Evolutionary conservation across 768 basidiomycete species (phyloP).

Genomic region (Termitomyces sp.): DNA sequence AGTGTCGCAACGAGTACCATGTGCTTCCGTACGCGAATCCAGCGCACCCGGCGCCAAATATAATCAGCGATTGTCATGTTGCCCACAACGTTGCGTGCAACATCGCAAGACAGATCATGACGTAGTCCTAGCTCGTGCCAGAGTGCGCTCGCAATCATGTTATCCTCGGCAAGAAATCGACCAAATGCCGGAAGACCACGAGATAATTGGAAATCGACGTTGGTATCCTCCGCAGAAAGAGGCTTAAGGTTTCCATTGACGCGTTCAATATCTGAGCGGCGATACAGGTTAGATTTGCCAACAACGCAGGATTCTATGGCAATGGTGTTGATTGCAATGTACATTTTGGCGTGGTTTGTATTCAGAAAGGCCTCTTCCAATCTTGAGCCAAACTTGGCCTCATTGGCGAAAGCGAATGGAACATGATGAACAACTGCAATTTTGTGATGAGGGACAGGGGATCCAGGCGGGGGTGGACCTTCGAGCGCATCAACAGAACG

Average conservation of each 20-base stretch:
- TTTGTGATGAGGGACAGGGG: conserved; percentile 27
- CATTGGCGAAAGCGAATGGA: conserved; percentile 77
- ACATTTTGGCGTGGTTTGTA: conserved; percentile 98
- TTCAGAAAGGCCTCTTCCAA: conserved; percentile 95
- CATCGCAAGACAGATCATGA: conserved; percentile 88
- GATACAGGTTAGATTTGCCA: conserved; percentile 94
- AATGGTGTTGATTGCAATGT: conserved; percentile 86
- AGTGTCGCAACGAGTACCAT: conserved; percentile 88
- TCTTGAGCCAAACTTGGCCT: conserved; percentile 67
- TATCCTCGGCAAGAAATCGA: conserved; percentile 93
- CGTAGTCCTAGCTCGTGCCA: conserved; percentile 91
- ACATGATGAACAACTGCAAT: conserved; percentile 94
- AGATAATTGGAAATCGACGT: conserved; percentile 20
- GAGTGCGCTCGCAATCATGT: conserved; percentile 88
- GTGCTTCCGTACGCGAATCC: conserved; percentile 94
- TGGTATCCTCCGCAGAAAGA: conserved; percentile 14
- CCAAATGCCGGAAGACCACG: conserved; percentile 77
- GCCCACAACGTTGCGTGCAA: conserved; percentile 85
- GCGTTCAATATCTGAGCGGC: conserved; percentile 79
- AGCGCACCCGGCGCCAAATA: conserved; percentile 83
- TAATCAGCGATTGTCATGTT: conserved; percentile 84
- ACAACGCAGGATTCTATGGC: conserved; percentile 94
- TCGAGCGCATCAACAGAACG: conserved; percentile 78
- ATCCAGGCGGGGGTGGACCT: conserved; percentile 30
- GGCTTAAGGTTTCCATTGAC: conserved; percentile 65